Conservation (phyloP, 352 stramenopile species). For the Phytophthora lateralis region DNA sequence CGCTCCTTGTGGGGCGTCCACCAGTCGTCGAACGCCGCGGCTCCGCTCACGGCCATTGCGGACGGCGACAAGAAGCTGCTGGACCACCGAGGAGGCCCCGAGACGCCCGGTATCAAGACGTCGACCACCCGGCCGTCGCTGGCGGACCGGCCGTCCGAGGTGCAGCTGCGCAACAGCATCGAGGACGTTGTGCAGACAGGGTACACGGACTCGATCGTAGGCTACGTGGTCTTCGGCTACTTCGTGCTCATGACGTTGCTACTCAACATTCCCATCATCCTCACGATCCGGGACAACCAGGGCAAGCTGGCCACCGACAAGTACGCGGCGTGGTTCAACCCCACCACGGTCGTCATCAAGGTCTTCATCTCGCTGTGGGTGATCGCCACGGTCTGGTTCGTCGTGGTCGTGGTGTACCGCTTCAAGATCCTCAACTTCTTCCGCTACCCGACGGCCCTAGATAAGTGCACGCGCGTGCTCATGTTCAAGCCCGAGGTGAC, state of each 20-base stretch:
- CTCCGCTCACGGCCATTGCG: conserved; percentile 27
- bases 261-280: conserved; percentile 60
- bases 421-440: conserved; percentile 70
- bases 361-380: conserved; percentile 70
- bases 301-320: conserved; percentile 48
- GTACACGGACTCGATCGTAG: conserved; percentile 48
- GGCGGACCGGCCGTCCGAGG: conserved; percentile 48
- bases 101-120: conserved; percentile 45
- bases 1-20: conserved; percentile 24
- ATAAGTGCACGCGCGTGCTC: conserved; percentile 53
- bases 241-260: conserved; percentile 59
- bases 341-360: conserved; percentile 55
- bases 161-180: conserved; percentile 46
- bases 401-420: conserved; percentile 47
- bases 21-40: conserved; percentile 14
- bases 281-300: conserved; percentile 63
- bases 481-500: conserved; percentile 67
- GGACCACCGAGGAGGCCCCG: conserved; percentile 57
- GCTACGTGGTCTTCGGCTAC: conserved; percentile 60
- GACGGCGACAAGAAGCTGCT: conserved; percentile 61
- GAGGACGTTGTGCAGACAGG: conserved; percentile 62
- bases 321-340: conserved; percentile 61
- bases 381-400: conserved; percentile 57
- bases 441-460: conserved; percentile 44
- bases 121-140: conserved; percentile 41